Evolutionary conservation across 805 yeast genomes (phyloP), one percentile per base, ranked within the genome.

Genomic region (Kuraishia capsulata): DNA sequence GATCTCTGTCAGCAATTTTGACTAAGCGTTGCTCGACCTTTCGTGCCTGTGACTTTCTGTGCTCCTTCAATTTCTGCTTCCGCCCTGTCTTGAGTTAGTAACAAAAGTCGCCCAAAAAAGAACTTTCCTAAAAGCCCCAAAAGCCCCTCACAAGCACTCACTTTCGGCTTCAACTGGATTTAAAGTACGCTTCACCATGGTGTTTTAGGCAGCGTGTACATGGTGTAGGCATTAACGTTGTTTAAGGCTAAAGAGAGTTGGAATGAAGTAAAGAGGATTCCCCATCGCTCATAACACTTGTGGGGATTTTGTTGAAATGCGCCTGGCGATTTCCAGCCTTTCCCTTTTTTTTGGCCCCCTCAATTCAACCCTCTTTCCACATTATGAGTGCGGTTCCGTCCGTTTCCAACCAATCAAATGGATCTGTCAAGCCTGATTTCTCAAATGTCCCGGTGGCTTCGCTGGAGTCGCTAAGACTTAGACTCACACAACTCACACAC

Each of bases 401-500:
- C n/a, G n/a, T n/a, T n/a, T n/a, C n/a, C n/a, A 4, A 3, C 4
- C 11, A 17, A 23, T 5, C 23, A 13, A 20, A 18, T 16, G 5
- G 34, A 8, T 8, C 26, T 8, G 10, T 11, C 10, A 23, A 23
- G 11, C 11, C 43, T 44, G 24, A 41, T 41, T 13, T 52, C 47
- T 32, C 42, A 46, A 24, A 71, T 10, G 73, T 78, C 2, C 86
- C 88, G 0, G 66, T 76, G 0, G 74, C 73, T 36, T 72, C 81
- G 1, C 57, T 81, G 8, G 88, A 81, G 44, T 71, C 81, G 4
- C 58, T 80, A 4, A 56, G 88, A 42, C 67, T 79, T 49, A 62
- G 85, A 31, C 56, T 80, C 11, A 70, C 82, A 1, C 85, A 78
- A 44, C 52, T 77, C 4, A 72, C 80, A 2, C 79, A 76, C 46